phyloP scores from a whole-genome alignment of 306 rosid species.

The Malus domestica region ASM211411v1 NC_041801.1:3331001-3331500 shows the following conservation, averaged over 20 bases:
- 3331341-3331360: background rate
- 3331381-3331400: too few relatives aligned
- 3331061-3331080: background rate
- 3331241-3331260: background rate
- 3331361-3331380: background rate
- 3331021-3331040: background rate
- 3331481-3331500: constrained; percentile 95
- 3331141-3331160: background rate
- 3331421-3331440: background rate
- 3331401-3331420: background rate
- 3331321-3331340: background rate
- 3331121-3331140: background rate
- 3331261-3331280: background rate
- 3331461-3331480: constrained; percentile 83
- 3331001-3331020: background rate
- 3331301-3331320: background rate
- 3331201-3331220: background rate
- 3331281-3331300: background rate
- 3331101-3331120: background rate
- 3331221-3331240: background rate
- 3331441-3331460: constrained; percentile 82
- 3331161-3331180: background rate
- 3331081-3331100: background rate
- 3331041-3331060: background rate
- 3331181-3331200: background rate